Evolutionary conservation across 164 flowering plant genomes (phyloP), one percentile per base, ranked within the genome.

Genomic region (Buxus sempervirens): DNA sequence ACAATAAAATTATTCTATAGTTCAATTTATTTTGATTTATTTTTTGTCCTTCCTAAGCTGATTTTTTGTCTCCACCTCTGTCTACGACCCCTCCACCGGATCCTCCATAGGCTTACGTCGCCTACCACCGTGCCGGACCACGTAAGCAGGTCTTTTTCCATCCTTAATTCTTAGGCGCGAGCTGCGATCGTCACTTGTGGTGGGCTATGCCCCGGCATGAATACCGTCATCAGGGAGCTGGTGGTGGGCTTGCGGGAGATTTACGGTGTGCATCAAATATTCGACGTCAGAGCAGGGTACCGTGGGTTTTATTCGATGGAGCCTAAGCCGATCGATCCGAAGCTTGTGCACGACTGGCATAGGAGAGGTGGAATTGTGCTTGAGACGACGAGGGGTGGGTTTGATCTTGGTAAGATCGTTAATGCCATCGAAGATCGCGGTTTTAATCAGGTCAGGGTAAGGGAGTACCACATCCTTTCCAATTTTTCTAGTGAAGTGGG

Each of bases 181-280:
- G 96, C 87, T 1, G 93, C 90, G 4, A 87, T 91, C 28, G 96
- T 90, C 42, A 90, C 92, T 8, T 91, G 97, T 60, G 97, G 94
- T 0, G 97, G 97, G 0, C 79, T 91, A 8, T 91, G 97, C 70
- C 96, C 91, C 0, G 97, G 97, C 5, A n/a, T 87, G 76, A 91
- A 91, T 62, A 88, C 94, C 20, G 96, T 91, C 25, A 86, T 91
- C 9, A 79, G 92, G 69, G 96, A 91, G 79, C 76, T 91, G 42
- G 94, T 91, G 27, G 84, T 86, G 10, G 96, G 94, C n/a, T 78
- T 90, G 16, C 84, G 91, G 91, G 87, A 90, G 23, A 71, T 86
- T 7, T 90, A 88, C 58, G 89, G 89, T 0, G 93, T 88, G 27
- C 80, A 87, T 5, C 72, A 83, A 54, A 86, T 92, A 1, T 87